Conservation (phyloP, 805 yeast genomes). For the Candida boleticola region DNA sequence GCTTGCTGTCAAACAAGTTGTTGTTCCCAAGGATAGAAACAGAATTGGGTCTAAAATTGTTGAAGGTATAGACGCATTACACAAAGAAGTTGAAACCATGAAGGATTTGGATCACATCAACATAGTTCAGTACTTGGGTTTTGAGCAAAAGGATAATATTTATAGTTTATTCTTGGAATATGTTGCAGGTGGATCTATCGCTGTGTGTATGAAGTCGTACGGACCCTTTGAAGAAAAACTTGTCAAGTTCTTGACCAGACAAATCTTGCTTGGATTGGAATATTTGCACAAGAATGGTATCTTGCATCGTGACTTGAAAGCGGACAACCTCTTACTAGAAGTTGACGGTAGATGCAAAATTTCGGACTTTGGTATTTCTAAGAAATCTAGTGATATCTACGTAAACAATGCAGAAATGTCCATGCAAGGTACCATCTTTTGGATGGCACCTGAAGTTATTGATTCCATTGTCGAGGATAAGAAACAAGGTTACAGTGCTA, state of each 20-base stretch:
- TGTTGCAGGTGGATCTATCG: constrained; percentile 97
- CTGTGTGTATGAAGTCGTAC: constrained; percentile 74
- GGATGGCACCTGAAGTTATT: constrained; percentile 99
- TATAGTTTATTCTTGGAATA: constrained; percentile 90
- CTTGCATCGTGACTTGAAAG: constrained; percentile 89
- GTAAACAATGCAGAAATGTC: constrained; percentile 93
- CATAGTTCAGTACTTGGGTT: constrained; percentile 94
- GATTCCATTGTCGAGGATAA: constrained; percentile 71
- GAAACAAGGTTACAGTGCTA: constrained; percentile 93
- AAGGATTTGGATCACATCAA: constrained; percentile 92
- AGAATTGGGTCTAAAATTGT: constrained; percentile 43
- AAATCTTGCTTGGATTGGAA: constrained; percentile 80
- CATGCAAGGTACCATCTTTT: constrained; percentile 96
- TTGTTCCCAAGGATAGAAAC: constrained; percentile 46
- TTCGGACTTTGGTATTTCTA: constrained; percentile 95
- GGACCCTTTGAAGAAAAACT: constrained; percentile 83
- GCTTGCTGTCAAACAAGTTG: constrained; percentile 97
- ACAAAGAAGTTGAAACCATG: constrained; percentile 88
- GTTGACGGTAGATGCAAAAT: constrained; percentile 93
- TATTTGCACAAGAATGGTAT: constrained; percentile 86
- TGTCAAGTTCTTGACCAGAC: constrained; percentile 70
- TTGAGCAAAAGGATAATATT: constrained; percentile 70
- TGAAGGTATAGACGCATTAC: constrained; percentile 77
- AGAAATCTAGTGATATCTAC: constrained; percentile 71
- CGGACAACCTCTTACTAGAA: constrained; percentile 86